These are phyloP conservation scores for Colletotrichum sp. DNA, from an alignment of 2,329 filamentous ascomycete genomes.

Conservation along the genomic window DNA sequence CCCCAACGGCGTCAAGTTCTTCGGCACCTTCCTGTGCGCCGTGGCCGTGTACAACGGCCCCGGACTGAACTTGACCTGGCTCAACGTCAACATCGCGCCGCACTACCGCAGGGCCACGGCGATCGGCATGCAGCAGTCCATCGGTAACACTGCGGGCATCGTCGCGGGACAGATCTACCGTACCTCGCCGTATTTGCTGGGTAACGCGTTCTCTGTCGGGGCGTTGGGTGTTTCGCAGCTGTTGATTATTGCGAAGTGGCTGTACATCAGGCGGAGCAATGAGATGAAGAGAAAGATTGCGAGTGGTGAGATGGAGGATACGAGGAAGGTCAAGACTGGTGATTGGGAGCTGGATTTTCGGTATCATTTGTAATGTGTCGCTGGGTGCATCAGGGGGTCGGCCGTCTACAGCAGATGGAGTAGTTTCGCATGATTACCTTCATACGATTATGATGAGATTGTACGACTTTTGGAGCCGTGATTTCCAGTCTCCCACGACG, in stretches of 20 bases:
- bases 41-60: slow-evolving; percentile 52
- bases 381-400: no score
- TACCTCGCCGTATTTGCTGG: slow-evolving; percentile 34
- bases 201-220: slow-evolving; percentile 28
- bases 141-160: slow-evolving; percentile 50
- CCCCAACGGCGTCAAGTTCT: slow-evolving; percentile 53
- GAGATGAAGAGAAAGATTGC: slow-evolving; percentile 39
- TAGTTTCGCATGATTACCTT: no score
- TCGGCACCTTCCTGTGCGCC: slow-evolving; percentile 53
- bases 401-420: no score
- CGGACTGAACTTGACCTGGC: slow-evolving; percentile 52
- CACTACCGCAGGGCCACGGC: slow-evolving; percentile 51
- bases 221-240: slow-evolving; percentile 34
- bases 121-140: slow-evolving; percentile 39
- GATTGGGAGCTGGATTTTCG: slow-evolving; percentile 52
- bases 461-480: no score
- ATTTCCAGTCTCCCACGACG: no score
- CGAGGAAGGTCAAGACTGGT: slow-evolving; percentile 47
- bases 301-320: slow-evolving; percentile 47
- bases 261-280: slow-evolving; percentile 49
- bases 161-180: slow-evolving; percentile 44
- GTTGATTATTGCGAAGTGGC: slow-evolving; percentile 41
- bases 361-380: slow-evolving; percentile 50
- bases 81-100: slow-evolving; percentile 49
- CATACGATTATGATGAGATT: no score